These are phyloP conservation scores for Pythium biforme DNA, from an alignment of 352 stramenopile species.

Conservation along the genomic window DNA sequence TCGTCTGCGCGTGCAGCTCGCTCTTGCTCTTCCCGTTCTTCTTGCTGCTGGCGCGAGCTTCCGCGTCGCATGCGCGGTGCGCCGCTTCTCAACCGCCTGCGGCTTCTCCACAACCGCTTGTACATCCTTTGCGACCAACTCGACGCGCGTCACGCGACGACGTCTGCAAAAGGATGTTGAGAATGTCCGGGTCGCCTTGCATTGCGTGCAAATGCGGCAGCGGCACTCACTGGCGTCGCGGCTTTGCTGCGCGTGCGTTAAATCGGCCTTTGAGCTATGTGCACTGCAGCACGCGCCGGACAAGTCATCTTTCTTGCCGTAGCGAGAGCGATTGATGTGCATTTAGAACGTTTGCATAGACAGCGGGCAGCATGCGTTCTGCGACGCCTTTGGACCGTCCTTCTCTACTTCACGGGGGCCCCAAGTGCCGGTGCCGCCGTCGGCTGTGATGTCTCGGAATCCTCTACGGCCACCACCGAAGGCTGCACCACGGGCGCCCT, in stretches of 20 bases:
- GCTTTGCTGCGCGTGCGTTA: neutral
- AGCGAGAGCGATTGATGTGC: neutral
- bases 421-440: no score
- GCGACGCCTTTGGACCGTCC: neutral
- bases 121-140: neutral
- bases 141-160: neutral
- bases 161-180: neutral
- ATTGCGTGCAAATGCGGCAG: slow-evolving; percentile 3
- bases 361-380: slow-evolving; percentile 4
- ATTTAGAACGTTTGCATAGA: neutral
- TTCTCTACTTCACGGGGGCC: no score
- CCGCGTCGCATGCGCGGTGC: neutral
- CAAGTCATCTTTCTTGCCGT: neutral
- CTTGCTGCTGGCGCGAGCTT: slow-evolving; percentile 3
- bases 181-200: neutral
- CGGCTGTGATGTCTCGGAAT: no score
- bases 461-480: no score
- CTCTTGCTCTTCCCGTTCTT: slow-evolving; percentile 2
- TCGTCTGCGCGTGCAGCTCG: neutral
- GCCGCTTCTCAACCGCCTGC: neutral
- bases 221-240: neutral
- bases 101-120: neutral
- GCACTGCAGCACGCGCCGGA: slow-evolving; percentile 9
- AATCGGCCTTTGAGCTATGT: neutral
- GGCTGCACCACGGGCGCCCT: no score